Evolutionary conservation across 2,329 filamentous ascomycete genomes (phyloP), one percentile per base, ranked within the genome.

Genomic region (Samsoniella hepiali): DNA sequence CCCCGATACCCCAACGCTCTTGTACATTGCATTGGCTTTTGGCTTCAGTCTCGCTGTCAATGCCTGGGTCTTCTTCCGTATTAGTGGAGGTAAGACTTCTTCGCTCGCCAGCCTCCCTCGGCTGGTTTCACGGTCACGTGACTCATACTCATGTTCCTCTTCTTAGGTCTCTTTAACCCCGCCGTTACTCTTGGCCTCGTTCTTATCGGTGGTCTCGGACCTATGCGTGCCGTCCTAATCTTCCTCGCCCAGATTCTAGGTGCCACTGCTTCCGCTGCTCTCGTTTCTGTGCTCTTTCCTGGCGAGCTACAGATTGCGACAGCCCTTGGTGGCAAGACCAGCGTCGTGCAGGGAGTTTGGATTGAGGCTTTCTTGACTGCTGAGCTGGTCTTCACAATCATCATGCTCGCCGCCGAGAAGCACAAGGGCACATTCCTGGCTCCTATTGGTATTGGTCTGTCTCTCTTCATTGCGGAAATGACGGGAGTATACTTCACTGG

Each of bases 331-430:
- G 74, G 72, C 27, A 75, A 75, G 6, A 76, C 78, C 2, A 74
- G 73, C 13, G 64, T 77, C 3, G 77, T 74, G 2, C 79, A 81
- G 66, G 81, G 80, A n/a, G 71, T 82, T 29, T 77, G 82, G 63
- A 80, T 83, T 45, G 80, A 83, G 66, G 79, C 80, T 66, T 72
- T 83, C 36, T 70, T 82, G 17, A 82, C 80, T 3, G 76, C 78
- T 11, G 77, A 82, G 65, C 66, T 83, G 32, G 74, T 80, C 15
- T 81, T 82, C 63, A 78, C 79, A 11, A 80, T 82, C 60, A 80
- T 82, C 65, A 81, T 82, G 79, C 73, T 82, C n/a, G 80, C 80
- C 29, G 79, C 79, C 32, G 80, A 82, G 69, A 81, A 82, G 68
- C 80, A 82, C 62, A 72, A 73, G 5, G 79, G 74, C 0, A 82